These are phyloP conservation scores for Trematosphaeria pertusa DNA, from an alignment of 2,329 filamentous ascomycete genomes.

Conservation along the genomic window DNA sequence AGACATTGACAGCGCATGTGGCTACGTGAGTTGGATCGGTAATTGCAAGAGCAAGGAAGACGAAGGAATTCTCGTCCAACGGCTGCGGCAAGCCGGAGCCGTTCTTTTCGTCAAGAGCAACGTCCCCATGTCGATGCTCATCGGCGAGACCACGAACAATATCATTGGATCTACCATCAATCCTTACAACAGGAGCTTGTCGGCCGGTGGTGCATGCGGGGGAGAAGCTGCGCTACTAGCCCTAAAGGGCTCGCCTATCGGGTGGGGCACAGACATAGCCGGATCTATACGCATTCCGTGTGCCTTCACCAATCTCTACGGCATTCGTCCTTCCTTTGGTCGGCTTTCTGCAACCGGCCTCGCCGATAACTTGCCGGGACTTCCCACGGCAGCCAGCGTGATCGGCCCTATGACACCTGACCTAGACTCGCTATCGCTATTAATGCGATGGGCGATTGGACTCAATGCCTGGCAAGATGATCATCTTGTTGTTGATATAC, in stretches of 20 bases:
- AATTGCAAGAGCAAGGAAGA: constrained; percentile 20
- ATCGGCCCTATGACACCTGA: too few species aligned
- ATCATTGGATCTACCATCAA: constrained; percentile 66
- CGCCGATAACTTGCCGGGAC: too few species aligned
- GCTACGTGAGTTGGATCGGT: constrained; percentile 55
- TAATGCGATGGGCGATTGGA: too few species aligned
- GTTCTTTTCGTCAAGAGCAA: constrained; percentile 59
- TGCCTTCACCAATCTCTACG: constrained; percentile 62
- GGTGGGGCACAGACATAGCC: constrained; percentile 67
- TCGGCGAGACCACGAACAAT: constrained; percentile 61
- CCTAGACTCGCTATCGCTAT: too few species aligned
- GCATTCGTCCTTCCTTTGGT: too few species aligned
- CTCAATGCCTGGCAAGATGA: too few species aligned
- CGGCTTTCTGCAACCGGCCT: too few species aligned
- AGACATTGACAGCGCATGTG: constrained; percentile 61
- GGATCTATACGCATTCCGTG: constrained; percentile 78
- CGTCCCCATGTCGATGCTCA: constrained; percentile 51
- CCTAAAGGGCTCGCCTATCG: constrained; percentile 62
- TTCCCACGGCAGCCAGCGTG: too few species aligned
- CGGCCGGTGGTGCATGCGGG: constrained; percentile 67
- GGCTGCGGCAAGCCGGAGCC: constrained; percentile 46
- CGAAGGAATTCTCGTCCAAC: constrained; percentile 35
- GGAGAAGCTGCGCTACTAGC: constrained; percentile 66
- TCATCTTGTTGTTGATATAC: too few species aligned
- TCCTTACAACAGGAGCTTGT: constrained; percentile 64